phyloP scores from a whole-genome alignment of 305 asterid genomes.

The Solanum hybrid region DNA sequence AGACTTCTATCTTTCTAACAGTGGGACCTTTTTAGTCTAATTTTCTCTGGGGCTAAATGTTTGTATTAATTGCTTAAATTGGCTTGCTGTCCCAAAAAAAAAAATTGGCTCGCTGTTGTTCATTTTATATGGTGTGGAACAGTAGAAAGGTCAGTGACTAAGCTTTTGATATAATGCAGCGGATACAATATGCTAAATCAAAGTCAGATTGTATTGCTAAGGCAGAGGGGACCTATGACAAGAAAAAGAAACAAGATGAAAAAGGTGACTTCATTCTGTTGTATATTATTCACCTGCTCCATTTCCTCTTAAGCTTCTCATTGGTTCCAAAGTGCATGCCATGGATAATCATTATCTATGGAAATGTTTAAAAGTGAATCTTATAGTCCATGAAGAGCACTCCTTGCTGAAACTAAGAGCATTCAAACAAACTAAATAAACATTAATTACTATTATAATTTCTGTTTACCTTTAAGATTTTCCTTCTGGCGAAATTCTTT shows the following conservation, averaged over 20 bases:
- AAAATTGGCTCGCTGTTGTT: neutral
- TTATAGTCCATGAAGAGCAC: neutral
- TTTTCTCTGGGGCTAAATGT: neutral
- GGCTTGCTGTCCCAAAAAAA: neutral
- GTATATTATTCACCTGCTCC: neutral
- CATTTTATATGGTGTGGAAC: neutral
- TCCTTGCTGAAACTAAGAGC: neutral
- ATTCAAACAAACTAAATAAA: neutral
- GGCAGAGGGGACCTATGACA: conserved; percentile 97
- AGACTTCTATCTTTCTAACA: neutral
- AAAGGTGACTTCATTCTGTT: conserved; percentile 43
- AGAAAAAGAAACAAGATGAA: conserved; percentile 94
- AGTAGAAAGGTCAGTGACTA: neutral
- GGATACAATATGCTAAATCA: conserved; percentile 85
- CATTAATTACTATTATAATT: neutral
- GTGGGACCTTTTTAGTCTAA: neutral
- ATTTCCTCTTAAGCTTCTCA: neutral
- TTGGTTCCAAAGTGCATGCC: neutral
- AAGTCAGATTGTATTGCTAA: conserved; percentile 93
- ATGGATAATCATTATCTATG: neutral
- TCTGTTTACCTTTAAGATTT: neutral
- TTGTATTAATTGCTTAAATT: neutral
- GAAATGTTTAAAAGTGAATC: neutral
- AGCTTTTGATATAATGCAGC: conserved; percentile 37
- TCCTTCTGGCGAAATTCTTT: neutral